Base-by-base conservation (phyloP, 2,329 filamentous ascomycete species). In the Pseudodiploospora longispora region DNA sequence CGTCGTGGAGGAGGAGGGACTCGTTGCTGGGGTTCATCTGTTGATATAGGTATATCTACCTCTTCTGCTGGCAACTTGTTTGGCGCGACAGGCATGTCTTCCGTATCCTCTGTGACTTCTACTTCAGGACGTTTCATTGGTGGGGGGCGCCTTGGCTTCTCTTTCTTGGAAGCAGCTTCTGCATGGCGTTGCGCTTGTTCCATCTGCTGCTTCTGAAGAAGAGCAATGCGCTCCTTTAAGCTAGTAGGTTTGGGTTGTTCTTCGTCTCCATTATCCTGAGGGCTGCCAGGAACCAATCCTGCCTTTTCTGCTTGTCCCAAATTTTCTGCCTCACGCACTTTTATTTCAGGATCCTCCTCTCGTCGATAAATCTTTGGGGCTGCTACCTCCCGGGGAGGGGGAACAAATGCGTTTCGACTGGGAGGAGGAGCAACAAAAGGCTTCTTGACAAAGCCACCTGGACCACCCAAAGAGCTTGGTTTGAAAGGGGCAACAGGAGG, bases 371-470 rank as follows among this genome's bases (percentile, higher is more conserved):
- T 64, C 67, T 84, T 94, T 39, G 83, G 75, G 5, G 83, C 76
- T 1, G 84, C 82, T 10, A 76, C 67, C 50, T 93, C 85, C 27
- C 82, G 79, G 30, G 76, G 74, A 4, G 86, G 82, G 27, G 93
- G 87, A 7, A 98, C 76, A 58, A 87, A 98, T 27, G 91, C 85
- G 68, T 96, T 85, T 53, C 88, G 85, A 63, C 89, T 95, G 1
- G 93, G 93, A 12, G 93, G 93, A 41, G 93, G 89, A 4, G 93
- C 87, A 45, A 98, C 90, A 57, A 96, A 98, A 0, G 91, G 89
- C 66, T 97, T 97, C 74, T 91, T 96, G 65, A 98, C 82, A 59
- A 97, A 97, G 42, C 75, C 75, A 12, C 58, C 47, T 36, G 74
- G 74, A 30, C 75, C 69, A 46, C 74, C 66, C 28, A 83, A 67